Conservation (phyloP, 805 yeast species). For the Priceomyces castillae region DNA sequence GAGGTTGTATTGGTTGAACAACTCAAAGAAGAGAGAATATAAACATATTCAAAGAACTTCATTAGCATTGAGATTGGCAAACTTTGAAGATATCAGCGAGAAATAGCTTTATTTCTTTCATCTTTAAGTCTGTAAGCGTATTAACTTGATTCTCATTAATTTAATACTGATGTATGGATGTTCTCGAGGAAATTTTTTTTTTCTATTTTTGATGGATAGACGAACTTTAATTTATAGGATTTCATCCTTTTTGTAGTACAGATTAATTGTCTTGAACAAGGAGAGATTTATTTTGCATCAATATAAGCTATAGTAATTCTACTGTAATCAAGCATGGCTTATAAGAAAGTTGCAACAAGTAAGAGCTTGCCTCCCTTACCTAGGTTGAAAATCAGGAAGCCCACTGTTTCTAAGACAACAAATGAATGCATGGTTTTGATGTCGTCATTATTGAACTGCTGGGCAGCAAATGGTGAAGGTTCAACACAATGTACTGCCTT, state of each 20-base stretch:
- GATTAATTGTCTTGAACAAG: not conserved
- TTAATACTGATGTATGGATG: not conserved
- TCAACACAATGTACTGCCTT: conserved; percentile 59
- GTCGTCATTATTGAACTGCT: conserved; percentile 85
- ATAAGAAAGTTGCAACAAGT: conserved; percentile 41
- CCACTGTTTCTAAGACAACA: conserved; percentile 54
- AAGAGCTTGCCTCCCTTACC: conserved; percentile 67
- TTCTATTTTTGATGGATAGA: not conserved
- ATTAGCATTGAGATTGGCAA: conserved; percentile 3
- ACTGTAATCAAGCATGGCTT: conserved; percentile 29
- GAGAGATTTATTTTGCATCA: not conserved
- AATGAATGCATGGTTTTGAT: conserved; percentile 77
- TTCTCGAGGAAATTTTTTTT: not conserved
- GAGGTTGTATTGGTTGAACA: conserved; percentile 31
- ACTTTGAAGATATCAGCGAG: conserved; percentile 5
- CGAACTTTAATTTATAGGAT: not conserved
- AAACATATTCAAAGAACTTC: not conserved
- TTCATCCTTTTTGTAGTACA: not conserved
- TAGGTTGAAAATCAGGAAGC: conserved; percentile 65
- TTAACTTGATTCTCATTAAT: too few species aligned
- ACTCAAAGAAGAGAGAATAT: conserved; percentile 2
- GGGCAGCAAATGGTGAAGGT: conserved; percentile 95
- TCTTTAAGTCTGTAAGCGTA: too few species aligned
- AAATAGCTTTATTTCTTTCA: not conserved
- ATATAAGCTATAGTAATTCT: not conserved